A percentile compares a stretch with the other conserved stretches of the same genome.
These are phyloP conservation scores for Clavispora phyllophila DNA, from an alignment of 805 yeast genomes.

Conservation along the genomic window DNA sequence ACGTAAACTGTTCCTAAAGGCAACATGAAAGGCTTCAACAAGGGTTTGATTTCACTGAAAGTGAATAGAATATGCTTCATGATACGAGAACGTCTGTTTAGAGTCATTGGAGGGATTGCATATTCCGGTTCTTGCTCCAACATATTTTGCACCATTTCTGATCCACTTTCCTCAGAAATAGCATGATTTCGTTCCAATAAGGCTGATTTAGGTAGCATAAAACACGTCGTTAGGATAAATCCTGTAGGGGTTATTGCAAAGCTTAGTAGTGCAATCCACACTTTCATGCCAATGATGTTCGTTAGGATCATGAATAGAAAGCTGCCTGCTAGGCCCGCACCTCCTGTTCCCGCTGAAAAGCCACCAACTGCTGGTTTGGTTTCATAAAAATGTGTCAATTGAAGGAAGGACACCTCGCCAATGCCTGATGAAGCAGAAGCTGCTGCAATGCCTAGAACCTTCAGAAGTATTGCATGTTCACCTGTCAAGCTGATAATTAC, in stretches of 20 bases:
- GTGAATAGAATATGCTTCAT: slow-evolving; percentile 2
- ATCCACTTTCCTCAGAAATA: background rate
- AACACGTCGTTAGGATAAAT: slow-evolving; percentile 32
- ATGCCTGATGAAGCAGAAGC: slow-evolving; percentile 85
- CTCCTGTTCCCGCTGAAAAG: slow-evolving; percentile 94
- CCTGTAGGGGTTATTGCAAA: slow-evolving; percentile 54
- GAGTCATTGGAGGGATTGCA: background rate
- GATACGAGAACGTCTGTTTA: background rate
- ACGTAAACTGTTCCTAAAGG: slow-evolving; percentile 82
- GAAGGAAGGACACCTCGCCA: slow-evolving; percentile 87
- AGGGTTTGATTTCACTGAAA: slow-evolving; percentile 30
- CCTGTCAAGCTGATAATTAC: slow-evolving; percentile 46
- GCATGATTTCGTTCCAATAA: background rate
- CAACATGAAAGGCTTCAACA: slow-evolving; percentile 66
- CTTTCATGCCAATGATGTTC: slow-evolving; percentile 55
- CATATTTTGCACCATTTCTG: background rate
- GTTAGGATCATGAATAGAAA: slow-evolving; percentile 68
- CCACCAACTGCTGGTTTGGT: slow-evolving; percentile 63
- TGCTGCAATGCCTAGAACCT: slow-evolving; percentile 63
- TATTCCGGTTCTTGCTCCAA: background rate
- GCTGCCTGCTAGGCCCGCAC: slow-evolving; percentile 86
- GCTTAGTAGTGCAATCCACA: slow-evolving; percentile 48
- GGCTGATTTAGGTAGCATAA: slow-evolving; percentile 18
- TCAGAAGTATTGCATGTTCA: slow-evolving; percentile 27
- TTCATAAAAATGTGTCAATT: slow-evolving; percentile 73